These are phyloP conservation scores for Moesziomyces parantarcticus DNA, from an alignment of 1,284 basidiomycete species.

Conservation along the genomic window DNA sequence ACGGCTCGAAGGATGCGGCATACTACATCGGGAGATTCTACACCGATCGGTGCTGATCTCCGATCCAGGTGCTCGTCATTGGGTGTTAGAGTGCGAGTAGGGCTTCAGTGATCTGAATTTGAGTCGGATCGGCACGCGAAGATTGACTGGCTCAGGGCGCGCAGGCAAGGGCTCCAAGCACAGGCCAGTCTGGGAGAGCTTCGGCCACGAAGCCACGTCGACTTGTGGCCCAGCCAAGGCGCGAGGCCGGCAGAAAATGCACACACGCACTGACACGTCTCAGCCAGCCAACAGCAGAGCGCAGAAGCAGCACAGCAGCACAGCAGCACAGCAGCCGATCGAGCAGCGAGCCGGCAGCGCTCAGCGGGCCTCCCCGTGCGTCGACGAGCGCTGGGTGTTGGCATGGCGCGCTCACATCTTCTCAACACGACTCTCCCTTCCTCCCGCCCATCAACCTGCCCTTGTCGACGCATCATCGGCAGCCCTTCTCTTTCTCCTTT, in stretches of 20 bases:
- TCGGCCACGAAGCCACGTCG: conserved; percentile 19
- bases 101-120: too few relatives aligned
- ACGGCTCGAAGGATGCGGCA: conserved; percentile 1
- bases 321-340: too few relatives aligned
- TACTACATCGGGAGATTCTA: too few relatives aligned
- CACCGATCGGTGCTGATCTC: too few relatives aligned
- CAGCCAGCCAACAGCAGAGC: conserved; percentile 3
- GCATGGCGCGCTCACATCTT: background rate
- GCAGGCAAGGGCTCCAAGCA: conserved; percentile 22
- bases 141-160: background rate
- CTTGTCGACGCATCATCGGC: background rate
- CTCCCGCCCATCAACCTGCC: background rate
- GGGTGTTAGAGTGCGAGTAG: too few relatives aligned
- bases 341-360: too few relatives aligned
- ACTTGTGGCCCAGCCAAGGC: too few relatives aligned
- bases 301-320: too few relatives aligned
- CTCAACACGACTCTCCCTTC: background rate
- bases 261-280: background rate
- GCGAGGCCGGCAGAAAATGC: too few relatives aligned
- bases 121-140: conserved; percentile 11
- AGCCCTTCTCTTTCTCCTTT: background rate
- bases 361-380: background rate
- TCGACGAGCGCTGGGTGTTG: background rate
- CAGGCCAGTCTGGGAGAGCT: conserved; percentile 18
- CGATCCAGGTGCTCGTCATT: too few relatives aligned